A percentile compares a stretch with the other conserved stretches of the same genome.
These are phyloP conservation scores for Ustilago trichophora DNA, from an alignment of 1,284 basidiomycete genomes.

Conservation along the genomic window DNA sequence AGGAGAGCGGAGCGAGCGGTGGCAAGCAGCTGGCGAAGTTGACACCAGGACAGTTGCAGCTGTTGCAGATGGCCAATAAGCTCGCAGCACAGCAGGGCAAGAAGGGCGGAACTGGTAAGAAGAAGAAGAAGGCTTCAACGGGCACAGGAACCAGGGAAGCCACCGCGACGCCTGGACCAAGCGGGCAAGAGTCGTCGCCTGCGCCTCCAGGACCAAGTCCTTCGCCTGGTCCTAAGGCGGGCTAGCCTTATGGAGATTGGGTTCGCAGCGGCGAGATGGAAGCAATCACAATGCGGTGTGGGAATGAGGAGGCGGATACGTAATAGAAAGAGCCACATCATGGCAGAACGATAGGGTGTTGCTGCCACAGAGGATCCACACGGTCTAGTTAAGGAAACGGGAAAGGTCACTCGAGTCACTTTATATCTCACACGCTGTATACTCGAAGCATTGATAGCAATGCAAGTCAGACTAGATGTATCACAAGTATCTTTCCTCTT, in stretches of 20 bases:
- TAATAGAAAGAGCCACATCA: no score
- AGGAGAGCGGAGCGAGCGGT: constrained; percentile 32
- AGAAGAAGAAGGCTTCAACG: constrained; percentile 36
- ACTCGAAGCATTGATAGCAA: no score
- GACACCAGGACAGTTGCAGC: constrained; percentile 60
- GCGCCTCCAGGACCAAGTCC: constrained; percentile 26
- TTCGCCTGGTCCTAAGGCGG: constrained; percentile 24
- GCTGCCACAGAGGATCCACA: no score
- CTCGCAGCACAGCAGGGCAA: constrained; percentile 53
- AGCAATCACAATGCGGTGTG: no score
- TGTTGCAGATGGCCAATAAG: constrained; percentile 63
- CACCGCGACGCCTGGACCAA: constrained; percentile 31
- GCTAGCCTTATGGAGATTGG: not conserved
- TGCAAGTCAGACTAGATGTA: no score
- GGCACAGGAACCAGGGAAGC: constrained; percentile 26
- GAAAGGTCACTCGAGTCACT: no score
- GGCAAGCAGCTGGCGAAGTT: constrained; percentile 55
- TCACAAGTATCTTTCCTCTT: no score
- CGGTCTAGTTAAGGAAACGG: no score
- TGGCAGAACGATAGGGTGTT: no score
- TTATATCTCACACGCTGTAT: no score
- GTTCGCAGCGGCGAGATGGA: no score
- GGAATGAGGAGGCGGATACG: no score
- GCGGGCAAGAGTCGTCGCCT: constrained; percentile 30
- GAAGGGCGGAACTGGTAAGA: constrained; percentile 32